Evolutionary conservation across 768 basidiomycete genomes (phyloP).

Genomic region (Sporobolomyces roseus): DNA sequence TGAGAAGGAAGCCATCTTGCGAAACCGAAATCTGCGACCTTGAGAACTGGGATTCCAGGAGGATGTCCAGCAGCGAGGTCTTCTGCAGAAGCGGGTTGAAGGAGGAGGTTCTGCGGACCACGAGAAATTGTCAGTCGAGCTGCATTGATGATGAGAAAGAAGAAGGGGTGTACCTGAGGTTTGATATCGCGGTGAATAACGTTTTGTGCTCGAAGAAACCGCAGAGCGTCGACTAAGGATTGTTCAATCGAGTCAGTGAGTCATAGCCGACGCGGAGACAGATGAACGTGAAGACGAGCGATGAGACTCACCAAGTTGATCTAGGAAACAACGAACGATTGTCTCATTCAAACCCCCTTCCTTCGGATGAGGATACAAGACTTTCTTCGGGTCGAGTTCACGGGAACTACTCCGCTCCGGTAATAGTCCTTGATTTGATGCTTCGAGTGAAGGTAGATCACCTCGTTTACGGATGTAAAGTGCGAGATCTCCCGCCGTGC

Average conservation of each 20-base stretch:
- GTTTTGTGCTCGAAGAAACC: conserved; percentile 80
- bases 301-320: conserved; percentile 68
- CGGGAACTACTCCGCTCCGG: conserved; percentile 24
- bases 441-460: conserved; percentile 71
- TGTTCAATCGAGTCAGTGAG: neutral
- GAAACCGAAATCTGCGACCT: conserved; percentile 97
- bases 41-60: conserved; percentile 85
- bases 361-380: conserved; percentile 83
- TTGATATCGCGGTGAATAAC: conserved; percentile 97
- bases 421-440: conserved; percentile 32
- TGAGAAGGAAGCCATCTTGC: conserved; percentile 85
- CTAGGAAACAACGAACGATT: conserved; percentile 83
- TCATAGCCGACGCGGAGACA: neutral
- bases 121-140: conserved; percentile 2
- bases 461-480: conserved; percentile 98
- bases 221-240: conserved; percentile 74
- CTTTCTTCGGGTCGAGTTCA: conserved; percentile 51
- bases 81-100: conserved; percentile 73
- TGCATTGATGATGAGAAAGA: neutral
- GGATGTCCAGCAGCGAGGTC: conserved; percentile 86
- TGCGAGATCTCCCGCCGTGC: conserved; percentile 90
- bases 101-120: conserved; percentile 68
- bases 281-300: no score
- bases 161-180: conserved; percentile 62
- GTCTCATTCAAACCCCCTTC: conserved; percentile 85